Evolutionary conservation across 352 stramenopile species (phyloP), one percentile per base, ranked within the genome.

Genomic region (Phytophthora pinifolia): DNA sequence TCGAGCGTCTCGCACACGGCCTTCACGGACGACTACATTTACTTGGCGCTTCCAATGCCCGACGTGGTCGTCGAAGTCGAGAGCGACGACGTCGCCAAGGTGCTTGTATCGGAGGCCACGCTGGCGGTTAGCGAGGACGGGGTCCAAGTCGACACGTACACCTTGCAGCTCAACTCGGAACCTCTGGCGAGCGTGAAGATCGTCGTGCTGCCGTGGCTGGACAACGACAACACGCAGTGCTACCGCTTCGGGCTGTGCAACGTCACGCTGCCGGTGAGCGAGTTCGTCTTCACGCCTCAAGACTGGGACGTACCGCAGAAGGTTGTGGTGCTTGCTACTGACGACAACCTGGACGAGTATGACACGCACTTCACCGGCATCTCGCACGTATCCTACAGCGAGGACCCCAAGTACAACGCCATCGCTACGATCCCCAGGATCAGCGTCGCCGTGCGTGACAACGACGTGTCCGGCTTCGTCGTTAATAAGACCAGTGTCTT

Each of bases 201-300:
- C 39, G 60, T 88, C 13, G 76, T 79, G 14, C 46, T 87, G 0
- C 82, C 82, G 1, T 92, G 79, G 76, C 62, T 90, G 1, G 72
- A 89, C n/a, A 61, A 54, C 6, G 47, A 65, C 1, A 71, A 73
- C n/a, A 89, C 77, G 0, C 57, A 74, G 20, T 92, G 82, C 47
- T 92, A 92, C 20, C 77, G 82, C 3, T 90, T 90, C 36, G 76
- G 67, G 0, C 34, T 89, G 2, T 92, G 82, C 44, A 92, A 92
- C 42, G 30, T 89, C 32, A 92, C 82, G 3, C 57, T 92, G 6
- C 65, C 66, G 0, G 50, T 76, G 6, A 60, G 69, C 9, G 62
- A 77, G 53, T 88, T 72, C 32, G 9, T 77, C 0, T 92, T 92
- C 56, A 87, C 79, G 6, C 73, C 79, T 3, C 59, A 42, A 1